phyloP scores from a whole-genome alignment of 2,329 filamentous ascomycete species.

The Arthrobotrys pseudoclavata region DNA sequence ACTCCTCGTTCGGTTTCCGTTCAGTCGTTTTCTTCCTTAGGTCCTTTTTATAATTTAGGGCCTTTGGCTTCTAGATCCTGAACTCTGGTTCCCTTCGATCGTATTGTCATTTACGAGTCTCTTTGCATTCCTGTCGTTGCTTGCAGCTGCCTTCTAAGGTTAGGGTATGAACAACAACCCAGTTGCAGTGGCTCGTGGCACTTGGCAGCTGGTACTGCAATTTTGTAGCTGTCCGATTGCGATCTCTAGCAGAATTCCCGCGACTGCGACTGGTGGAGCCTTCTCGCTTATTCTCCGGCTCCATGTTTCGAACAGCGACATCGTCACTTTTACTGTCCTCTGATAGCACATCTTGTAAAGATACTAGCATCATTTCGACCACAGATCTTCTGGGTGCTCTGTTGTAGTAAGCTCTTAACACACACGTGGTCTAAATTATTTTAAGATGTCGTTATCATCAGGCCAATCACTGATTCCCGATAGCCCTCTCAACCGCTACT shows the following conservation, averaged over 20 bases:
- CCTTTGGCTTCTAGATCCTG: too few species aligned
- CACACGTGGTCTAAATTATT: neutral
- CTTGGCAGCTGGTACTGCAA: constrained; percentile 39
- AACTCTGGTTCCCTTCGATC: constrained; percentile 11
- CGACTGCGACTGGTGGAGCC: constrained; percentile 49
- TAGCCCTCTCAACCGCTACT: constrained; percentile 2
- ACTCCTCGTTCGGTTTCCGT: too few species aligned
- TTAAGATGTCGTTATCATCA: neutral
- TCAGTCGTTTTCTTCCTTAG: too few species aligned
- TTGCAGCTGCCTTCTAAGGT: constrained; percentile 11
- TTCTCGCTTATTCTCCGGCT: constrained; percentile 5
- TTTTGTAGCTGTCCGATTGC: constrained; percentile 46
- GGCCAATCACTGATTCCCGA: constrained; percentile 17
- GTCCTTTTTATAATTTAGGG: too few species aligned
- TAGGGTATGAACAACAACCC: constrained; percentile 22
- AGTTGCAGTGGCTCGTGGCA: constrained; percentile 38
- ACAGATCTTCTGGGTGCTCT: neutral
- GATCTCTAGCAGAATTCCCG: constrained; percentile 28
- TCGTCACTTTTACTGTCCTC: neutral
- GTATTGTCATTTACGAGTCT: neutral
- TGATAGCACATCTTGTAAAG: neutral
- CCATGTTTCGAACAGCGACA: neutral
- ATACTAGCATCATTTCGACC: neutral
- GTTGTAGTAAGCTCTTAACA: neutral
- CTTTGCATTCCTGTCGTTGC: neutral